Evolutionary conservation across 306 rosid genomes (phyloP), one percentile per base, ranked within the genome.

Genomic region (Quercus variabilis): DNA sequence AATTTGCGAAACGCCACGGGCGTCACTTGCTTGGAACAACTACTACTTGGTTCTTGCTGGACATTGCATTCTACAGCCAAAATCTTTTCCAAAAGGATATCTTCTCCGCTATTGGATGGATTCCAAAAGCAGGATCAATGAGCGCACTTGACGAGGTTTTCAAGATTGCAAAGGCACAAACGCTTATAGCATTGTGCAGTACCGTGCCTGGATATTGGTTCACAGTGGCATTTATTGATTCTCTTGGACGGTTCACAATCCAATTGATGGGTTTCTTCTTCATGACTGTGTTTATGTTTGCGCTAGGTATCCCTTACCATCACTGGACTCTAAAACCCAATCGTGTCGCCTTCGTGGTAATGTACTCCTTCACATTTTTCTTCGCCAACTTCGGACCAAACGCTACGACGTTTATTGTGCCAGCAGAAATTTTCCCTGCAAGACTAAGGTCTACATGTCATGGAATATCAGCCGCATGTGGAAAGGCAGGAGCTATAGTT

Each of bases 121-220:
- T 67, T 35, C 72, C 72, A 18, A 0, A 3, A 14, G 6, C 72
- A 18, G 19, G 8, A 4, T 8, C 25, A 1, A 74, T 74, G 78
- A 74, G 78, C 6, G 67, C 78, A 8, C 51, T 74, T 1, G 69
- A 35, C 3, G 78, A 67, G 72, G 52, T 67, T 67, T 67, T 33
- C 72, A 33, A n/a, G 52, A 67, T 67, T 35, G 72, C 72, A 21
- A 74, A 26, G 68, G 68, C 68, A 14, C 78, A 74, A 58, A 74
- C 78, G 2, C 46, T 74, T 41, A 74, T 74, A 4, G 78, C 69
- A 14, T 17, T 74, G n/a, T 74, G 69, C 18, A 59, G 78, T n/a
- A 74, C 78, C 5, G 78, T 74, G 30, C 78, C 78, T 1, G 78
- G 78, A 14, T 74, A 74, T 38, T 74, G 78, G 78, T 74, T 57